A percentile compares a stretch with the other conserved stretches of the same genome.
phyloP scores from a whole-genome alignment of 495 filamentous ascomycete genomes.

The Tuber magnatum region DNA sequence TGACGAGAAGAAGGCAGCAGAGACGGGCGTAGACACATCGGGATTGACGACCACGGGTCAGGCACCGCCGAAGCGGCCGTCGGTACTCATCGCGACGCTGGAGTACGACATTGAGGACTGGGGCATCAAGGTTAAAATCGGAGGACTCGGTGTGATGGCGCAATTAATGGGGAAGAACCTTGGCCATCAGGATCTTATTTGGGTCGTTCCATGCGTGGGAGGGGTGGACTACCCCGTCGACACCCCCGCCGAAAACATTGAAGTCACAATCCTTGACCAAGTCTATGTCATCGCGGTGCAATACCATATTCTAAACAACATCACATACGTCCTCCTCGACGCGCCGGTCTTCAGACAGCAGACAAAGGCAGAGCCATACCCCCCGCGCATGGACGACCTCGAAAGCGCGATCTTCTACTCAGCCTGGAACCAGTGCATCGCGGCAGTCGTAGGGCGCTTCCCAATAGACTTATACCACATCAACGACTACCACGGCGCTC shows the following conservation, averaged over 20 bases:
- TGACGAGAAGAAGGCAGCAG: constrained; percentile 21
- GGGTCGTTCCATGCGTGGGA: constrained; percentile 70
- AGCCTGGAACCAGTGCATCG: constrained; percentile 67
- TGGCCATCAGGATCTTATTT: constrained; percentile 60
- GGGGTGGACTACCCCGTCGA: constrained; percentile 60
- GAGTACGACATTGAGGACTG: constrained; percentile 70
- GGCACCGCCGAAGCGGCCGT: constrained; percentile 43
- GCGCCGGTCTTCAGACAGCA: constrained; percentile 65
- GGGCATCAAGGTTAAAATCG: constrained; percentile 66
- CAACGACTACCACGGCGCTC: constrained; percentile 72
- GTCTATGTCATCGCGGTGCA: constrained; percentile 59
- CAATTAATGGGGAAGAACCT: constrained; percentile 66
- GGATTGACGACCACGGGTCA: constrained; percentile 16
- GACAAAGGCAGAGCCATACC: constrained; percentile 60
- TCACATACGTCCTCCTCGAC: constrained; percentile 66
- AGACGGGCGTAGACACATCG: constrained; percentile 16
- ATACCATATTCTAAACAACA: constrained; percentile 59
- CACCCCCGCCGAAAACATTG: constrained; percentile 54
- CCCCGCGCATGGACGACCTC: constrained; percentile 66
- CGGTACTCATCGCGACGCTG: constrained; percentile 62
- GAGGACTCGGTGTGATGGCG: constrained; percentile 62
- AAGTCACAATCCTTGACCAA: constrained; percentile 58
- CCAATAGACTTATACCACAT: constrained; percentile 70
- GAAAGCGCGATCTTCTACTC: constrained; percentile 67
- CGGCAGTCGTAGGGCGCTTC: constrained; percentile 54